Percentiles rank a stretch among this genome's conserved stretches.
phyloP scores from a whole-genome alignment of 176 grass and related monocot genomes.

The Calamus simplicifolius region DNA sequence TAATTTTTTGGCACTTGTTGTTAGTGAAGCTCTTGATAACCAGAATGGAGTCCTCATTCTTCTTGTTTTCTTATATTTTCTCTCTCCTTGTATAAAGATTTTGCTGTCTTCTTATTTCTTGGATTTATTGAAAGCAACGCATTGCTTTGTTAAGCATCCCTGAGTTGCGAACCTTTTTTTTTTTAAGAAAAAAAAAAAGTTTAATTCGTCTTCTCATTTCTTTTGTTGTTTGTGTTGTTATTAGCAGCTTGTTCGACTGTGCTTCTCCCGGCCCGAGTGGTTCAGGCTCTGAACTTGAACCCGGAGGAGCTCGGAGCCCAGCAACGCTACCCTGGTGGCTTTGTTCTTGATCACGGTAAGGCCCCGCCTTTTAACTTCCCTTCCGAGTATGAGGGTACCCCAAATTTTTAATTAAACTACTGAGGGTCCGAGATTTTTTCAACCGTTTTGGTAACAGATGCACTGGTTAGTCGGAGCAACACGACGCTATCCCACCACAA shows the following conservation, averaged over 20 bases:
- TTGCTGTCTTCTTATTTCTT: too few relatives aligned
- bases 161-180: background rate
- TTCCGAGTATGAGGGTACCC: rapidly evolving
- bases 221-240: background rate
- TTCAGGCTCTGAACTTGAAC: conserved; percentile 79
- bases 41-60: too few relatives aligned
- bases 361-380: background rate
- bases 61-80: too few relatives aligned
- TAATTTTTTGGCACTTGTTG: too few relatives aligned
- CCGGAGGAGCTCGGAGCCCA: conserved; percentile 71
- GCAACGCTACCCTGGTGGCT: conserved; percentile 49
- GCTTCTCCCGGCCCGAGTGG: conserved; percentile 75
- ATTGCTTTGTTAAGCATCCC: too few relatives aligned
- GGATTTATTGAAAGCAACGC: too few relatives aligned
- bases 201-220: background rate
- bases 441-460: conserved; percentile 16
- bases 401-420: background rate
- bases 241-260: conserved; percentile 66
- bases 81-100: too few relatives aligned
- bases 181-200: background rate
- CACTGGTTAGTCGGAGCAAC: conserved; percentile 58
- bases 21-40: too few relatives aligned
- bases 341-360: conserved; percentile 50
- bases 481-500: conserved; percentile 46
- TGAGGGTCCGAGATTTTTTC: too few relatives aligned